Conservation (phyloP, 1,139 yeast species). For the Suhomyces coccinellae region DNA sequence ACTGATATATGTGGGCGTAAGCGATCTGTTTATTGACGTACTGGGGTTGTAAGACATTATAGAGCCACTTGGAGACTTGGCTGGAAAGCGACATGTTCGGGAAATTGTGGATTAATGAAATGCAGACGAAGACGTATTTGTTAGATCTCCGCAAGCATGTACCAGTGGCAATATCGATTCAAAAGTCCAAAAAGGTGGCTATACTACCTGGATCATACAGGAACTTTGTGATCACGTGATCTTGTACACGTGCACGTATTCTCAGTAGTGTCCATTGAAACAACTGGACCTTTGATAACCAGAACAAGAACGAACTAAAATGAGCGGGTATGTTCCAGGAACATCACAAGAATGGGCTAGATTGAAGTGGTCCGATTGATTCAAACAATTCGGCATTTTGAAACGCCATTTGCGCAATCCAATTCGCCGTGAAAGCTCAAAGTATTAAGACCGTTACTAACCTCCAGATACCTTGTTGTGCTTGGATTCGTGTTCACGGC, state of each 20-base stretch:
- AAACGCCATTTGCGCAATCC: not conserved
- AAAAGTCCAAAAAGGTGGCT: not conserved
- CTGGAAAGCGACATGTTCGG: conserved; percentile 27
- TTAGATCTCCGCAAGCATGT: too few relatives aligned
- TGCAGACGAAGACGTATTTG: too few relatives aligned
- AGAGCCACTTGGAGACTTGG: conserved; percentile 45
- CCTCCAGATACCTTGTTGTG: conserved; percentile 70
- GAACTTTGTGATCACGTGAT: not conserved
- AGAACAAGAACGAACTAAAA: conserved; percentile 7
- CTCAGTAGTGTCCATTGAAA: not conserved
- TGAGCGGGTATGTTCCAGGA: conserved; percentile 28
- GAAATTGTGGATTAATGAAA: too few relatives aligned
- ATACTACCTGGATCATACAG: not conserved
- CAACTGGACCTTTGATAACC: not conserved
- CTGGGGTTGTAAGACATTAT: conserved; percentile 48
- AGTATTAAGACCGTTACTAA: conserved; percentile 12
- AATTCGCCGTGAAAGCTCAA: not conserved
- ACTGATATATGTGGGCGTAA: conserved; percentile 61
- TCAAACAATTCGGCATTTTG: too few relatives aligned
- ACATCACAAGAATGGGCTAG: not conserved
- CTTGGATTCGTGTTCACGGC: conserved; percentile 62
- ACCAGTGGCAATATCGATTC: too few relatives aligned
- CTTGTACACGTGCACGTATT: not conserved
- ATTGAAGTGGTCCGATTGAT: not conserved
- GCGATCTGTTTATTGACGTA: conserved; percentile 52